Evolutionary conservation across 2,329 filamentous ascomycete genomes (phyloP), one percentile per base, ranked within the genome.

Genomic region (Exophiala mesophila): DNA sequence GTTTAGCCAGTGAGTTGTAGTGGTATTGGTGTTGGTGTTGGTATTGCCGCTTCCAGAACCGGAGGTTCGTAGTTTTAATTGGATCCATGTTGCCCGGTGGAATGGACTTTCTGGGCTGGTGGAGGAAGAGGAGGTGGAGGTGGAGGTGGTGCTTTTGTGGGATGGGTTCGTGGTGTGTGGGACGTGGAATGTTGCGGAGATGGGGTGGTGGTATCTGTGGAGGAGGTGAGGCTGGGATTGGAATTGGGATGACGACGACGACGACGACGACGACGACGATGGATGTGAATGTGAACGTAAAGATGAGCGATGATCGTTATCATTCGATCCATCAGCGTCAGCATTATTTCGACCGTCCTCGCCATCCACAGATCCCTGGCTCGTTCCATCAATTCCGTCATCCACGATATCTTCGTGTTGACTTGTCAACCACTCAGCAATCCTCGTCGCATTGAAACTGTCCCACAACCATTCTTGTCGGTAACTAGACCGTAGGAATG

Each of bases 391-490:
- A n/a, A n/a, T n/a, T n/a, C n/a, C n/a, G n/a, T n/a, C n/a, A n/a
- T n/a, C n/a, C n/a, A 31, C n/a, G n/a, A 13, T 13, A 13, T 31
- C 29, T 7, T 6, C 32, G 5, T 34, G 15, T 19, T 34, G n/a
- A 6, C 6, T 4, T 18, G 12, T 6, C 4, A 34, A 10, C 32
- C 32, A 34, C 16, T 34, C 32, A 18, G 32, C 32, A 6, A 34
- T 6, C 16, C 18, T 13, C 20, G 32, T 17, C 7, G 32, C 32
- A 6, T 34, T 15, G 7, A 34, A 6, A n/a, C 32, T 34, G 16
- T 34, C 32, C 32, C 32, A 34, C 18, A 34, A 19, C 32, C 32
- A 34, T 17, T 34, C 32, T n/a, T 34, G 32, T 6, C 32, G 32
- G 18, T 5, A 34, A 17, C 13, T 12, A 7, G n/a, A 19, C 7